Evolutionary conservation across 1,284 basidiomycete genomes (phyloP).

Genomic region (Ustilago nuda): DNA sequence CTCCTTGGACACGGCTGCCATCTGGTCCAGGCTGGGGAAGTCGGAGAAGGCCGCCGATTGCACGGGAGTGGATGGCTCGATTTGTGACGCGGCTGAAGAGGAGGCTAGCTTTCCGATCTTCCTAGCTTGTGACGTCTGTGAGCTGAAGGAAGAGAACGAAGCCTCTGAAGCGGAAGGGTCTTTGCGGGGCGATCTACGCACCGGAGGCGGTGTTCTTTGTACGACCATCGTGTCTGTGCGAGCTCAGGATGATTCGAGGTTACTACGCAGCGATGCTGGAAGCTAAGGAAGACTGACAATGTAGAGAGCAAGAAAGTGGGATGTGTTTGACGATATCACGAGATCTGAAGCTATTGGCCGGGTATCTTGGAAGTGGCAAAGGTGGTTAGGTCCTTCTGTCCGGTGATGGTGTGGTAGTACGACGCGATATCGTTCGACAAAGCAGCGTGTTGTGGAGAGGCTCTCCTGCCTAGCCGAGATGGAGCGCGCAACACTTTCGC

Average conservation of each 20-base stretch:
- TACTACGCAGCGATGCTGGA: not conserved
- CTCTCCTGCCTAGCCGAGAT: not conserved
- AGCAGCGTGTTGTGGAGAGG: not conserved
- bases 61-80: slow-evolving; percentile 30
- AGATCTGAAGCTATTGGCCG: slow-evolving; percentile 17
- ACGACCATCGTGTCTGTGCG: slow-evolving; percentile 30
- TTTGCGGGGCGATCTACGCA: slow-evolving; percentile 38
- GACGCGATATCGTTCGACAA: not conserved
- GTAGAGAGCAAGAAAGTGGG: not conserved
- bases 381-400: not conserved
- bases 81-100: slow-evolving; percentile 19
- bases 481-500: not conserved
- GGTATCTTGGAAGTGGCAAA: slow-evolving; percentile 9
- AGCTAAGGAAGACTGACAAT: not conserved
- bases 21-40: slow-evolving; percentile 49
- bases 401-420: not conserved
- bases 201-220: slow-evolving; percentile 38
- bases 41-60: slow-evolving; percentile 19
- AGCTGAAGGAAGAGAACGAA: slow-evolving; percentile 15
- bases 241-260: not conserved
- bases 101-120: slow-evolving; percentile 20
- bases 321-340: not conserved
- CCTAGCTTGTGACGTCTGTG: slow-evolving; percentile 18
- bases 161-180: slow-evolving; percentile 18
- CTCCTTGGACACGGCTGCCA: slow-evolving; percentile 47